These are phyloP conservation scores for Xylaria palmicola DNA, from an alignment of 495 filamentous ascomycete species.

Conservation along the genomic window DNA sequence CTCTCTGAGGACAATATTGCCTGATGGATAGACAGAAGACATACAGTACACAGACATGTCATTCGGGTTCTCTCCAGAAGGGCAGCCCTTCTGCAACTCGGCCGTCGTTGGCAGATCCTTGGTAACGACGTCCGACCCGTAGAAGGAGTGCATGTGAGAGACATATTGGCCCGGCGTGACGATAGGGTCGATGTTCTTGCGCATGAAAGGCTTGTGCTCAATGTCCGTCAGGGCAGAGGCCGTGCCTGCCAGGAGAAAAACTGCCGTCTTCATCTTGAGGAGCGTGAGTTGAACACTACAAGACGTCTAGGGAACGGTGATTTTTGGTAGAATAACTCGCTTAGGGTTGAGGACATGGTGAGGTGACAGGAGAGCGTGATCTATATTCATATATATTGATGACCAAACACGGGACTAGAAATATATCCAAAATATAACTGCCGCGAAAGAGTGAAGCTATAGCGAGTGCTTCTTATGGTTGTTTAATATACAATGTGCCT, in stretches of 20 bases:
- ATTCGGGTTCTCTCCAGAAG: conserved; percentile 39
- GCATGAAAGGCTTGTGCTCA: conserved; percentile 37
- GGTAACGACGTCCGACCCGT: conserved; percentile 35
- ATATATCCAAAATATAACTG: neutral
- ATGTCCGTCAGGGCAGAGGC: conserved; percentile 34
- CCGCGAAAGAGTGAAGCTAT: neutral
- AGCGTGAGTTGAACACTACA: neutral
- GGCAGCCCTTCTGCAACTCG: conserved; percentile 34
- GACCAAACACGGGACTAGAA: neutral
- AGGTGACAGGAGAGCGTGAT: neutral
- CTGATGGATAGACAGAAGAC: conserved; percentile 4
- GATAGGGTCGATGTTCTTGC: conserved; percentile 40
- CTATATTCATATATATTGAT: neutral
- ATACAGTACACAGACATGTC: conserved; percentile 36
- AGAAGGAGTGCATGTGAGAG: conserved; percentile 42
- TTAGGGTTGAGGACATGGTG: neutral
- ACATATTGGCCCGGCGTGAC: conserved; percentile 33
- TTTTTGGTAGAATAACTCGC: no score
- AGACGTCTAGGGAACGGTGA: neutral
- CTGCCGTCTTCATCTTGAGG: conserved; percentile 16
- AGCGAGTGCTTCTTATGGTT: neutral
- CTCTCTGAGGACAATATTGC: neutral
- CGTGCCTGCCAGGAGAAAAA: conserved; percentile 16
- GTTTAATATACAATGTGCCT: neutral
- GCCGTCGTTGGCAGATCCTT: conserved; percentile 36